A percentile compares a stretch with the other conserved stretches of the same genome.
These are phyloP conservation scores for Colletotrichum liriopes DNA, from an alignment of 2,329 filamentous ascomycete species.

Conservation along the genomic window DNA sequence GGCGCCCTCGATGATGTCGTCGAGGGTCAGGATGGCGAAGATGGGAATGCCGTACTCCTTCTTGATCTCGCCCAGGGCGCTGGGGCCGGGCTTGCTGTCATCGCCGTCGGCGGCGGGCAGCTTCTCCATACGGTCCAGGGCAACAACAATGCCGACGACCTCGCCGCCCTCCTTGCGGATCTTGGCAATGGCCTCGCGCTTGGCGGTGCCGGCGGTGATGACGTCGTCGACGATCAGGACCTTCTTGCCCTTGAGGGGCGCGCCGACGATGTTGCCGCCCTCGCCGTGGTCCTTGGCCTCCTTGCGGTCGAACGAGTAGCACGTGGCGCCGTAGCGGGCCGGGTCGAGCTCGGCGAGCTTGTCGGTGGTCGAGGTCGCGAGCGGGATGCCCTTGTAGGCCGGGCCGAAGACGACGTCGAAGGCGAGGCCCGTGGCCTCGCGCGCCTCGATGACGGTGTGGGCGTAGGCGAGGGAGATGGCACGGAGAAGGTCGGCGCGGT, in stretches of 20 bases:
- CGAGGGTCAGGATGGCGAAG: conserved; percentile 84
- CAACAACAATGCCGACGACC: conserved; percentile 89
- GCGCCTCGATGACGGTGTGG: conserved; percentile 69
- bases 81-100: conserved; percentile 78
- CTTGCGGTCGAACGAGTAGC: conserved; percentile 95
- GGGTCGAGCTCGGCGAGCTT: conserved; percentile 81
- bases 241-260: conserved; percentile 85
- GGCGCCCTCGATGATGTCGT: conserved; percentile 84
- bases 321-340: conserved; percentile 76
- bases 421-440: conserved; percentile 59
- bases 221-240: conserved; percentile 97
- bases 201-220: conserved; percentile 94
- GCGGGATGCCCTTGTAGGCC: conserved; percentile 96
- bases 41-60: conserved; percentile 89
- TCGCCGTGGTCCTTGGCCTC: conserved; percentile 97
- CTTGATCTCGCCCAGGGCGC: conserved; percentile 88
- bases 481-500: conserved; percentile 82
- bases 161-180: conserved; percentile 88
- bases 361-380: conserved; percentile 83
- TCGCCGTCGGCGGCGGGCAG: conserved; percentile 76
- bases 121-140: conserved; percentile 90
- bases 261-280: conserved; percentile 92
- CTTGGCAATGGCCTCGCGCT: conserved; percentile 91
- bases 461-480: conserved; percentile 89
- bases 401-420: conserved; percentile 94